Evolutionary conservation across 306 rosid genomes (phyloP).

Genomic region (Rosa persica): DNA sequence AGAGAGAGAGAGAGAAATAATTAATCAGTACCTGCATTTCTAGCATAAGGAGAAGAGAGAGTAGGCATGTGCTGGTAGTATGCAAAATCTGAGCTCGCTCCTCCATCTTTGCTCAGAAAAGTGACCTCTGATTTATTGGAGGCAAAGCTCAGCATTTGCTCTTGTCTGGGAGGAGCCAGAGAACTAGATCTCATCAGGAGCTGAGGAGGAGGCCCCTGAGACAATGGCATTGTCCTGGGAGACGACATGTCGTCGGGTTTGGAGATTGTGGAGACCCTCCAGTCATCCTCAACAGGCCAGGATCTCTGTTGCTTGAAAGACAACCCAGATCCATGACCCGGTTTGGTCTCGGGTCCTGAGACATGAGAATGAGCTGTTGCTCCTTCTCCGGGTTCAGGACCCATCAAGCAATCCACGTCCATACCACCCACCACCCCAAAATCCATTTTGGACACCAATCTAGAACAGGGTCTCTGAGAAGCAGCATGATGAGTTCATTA

Average conservation of each 20-base stretch:
- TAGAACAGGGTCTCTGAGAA: constrained; percentile 17
- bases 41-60: constrained; percentile 22
- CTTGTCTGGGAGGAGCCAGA: constrained; percentile 26
- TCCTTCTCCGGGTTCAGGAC: constrained; percentile 14
- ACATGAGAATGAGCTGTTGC: constrained; percentile 16
- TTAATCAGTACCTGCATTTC: constrained; percentile 34
- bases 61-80: constrained; percentile 24
- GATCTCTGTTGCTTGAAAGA: constrained; percentile 38
- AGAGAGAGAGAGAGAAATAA: neutral
- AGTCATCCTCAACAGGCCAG: constrained; percentile 33
- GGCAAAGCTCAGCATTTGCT: constrained; percentile 60
- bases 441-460: constrained; percentile 45
- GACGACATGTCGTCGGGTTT: constrained; percentile 32
- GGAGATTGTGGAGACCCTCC: constrained; percentile 36
- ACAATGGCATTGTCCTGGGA: constrained; percentile 40
- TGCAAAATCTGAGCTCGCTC: constrained; percentile 27
- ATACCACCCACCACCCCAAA: constrained; percentile 43
- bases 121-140: constrained; percentile 32
- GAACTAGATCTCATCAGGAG: constrained; percentile 43
- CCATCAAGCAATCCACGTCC: constrained; percentile 35
- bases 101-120: constrained; percentile 30
- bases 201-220: constrained; percentile 31
- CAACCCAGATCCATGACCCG: constrained; percentile 42
- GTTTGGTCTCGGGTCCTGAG: constrained; percentile 27
- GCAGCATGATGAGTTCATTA: constrained; percentile 39